phyloP scores from a whole-genome alignment of 116 monocot genomes.

The Posidonia oceanica region DNA sequence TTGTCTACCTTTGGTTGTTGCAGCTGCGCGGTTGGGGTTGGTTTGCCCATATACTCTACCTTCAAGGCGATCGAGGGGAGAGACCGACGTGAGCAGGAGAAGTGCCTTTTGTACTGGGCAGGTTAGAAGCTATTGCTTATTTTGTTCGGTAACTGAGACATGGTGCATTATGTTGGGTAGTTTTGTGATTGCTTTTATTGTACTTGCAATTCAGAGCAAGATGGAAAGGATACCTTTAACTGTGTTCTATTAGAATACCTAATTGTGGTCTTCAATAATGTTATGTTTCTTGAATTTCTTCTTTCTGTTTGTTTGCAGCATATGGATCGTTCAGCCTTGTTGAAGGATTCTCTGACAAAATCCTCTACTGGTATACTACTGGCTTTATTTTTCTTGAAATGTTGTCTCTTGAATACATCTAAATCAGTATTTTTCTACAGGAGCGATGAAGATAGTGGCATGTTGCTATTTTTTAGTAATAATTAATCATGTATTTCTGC shows the following conservation, averaged over 20 bases:
- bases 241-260: no score
- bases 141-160: not conserved
- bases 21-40: conserved; percentile 92
- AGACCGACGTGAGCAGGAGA: conserved; percentile 60
- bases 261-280: not conserved
- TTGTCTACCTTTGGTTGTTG: conserved; percentile 6
- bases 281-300: not conserved
- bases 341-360: conserved; percentile 72
- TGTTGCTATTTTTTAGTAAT: no score
- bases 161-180: no score
- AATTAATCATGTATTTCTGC: no score
- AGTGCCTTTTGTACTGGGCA: conserved; percentile 94
- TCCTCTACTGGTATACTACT: conserved; percentile 54
- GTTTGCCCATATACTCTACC: conserved; percentile 81
- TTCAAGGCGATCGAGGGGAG: conserved; percentile 94
- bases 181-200: no score
- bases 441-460: no score
- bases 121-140: conserved; percentile 26
- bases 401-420: not conserved
- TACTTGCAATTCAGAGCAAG: no score
- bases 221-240: no score
- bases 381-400: not conserved
- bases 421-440: not conserved
- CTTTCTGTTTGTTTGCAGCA: conserved; percentile 25
- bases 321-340: conserved; percentile 88